These are phyloP conservation scores for Ormosia emarginata DNA, from an alignment of 306 rosid species.

Conservation along the genomic window DNA sequence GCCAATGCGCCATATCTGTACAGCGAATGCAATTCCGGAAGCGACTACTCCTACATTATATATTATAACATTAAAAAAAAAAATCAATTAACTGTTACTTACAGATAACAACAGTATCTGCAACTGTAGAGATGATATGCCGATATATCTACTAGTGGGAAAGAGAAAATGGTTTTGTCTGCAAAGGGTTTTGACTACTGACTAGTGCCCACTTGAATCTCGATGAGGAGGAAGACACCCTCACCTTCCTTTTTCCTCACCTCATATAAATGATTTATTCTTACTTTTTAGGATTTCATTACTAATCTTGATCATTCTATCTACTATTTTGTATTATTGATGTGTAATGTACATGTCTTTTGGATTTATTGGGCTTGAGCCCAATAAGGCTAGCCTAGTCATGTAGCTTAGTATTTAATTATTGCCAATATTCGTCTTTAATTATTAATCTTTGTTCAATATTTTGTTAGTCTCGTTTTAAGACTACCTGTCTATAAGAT, in stretches of 20 bases:
- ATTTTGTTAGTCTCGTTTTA: no score
- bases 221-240: background rate
- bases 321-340: background rate
- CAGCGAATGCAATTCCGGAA: background rate
- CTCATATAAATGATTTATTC: background rate
- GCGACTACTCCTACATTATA: background rate
- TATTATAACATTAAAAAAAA: no score
- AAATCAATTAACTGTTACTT: background rate
- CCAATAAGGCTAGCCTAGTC: background rate
- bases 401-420: background rate
- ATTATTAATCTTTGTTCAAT: background rate
- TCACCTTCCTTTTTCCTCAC: background rate
- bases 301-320: background rate
- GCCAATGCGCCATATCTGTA: background rate
- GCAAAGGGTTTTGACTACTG: background rate
- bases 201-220: background rate
- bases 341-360: background rate
- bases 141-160: background rate
- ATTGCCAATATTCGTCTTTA: background rate
- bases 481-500: no score
- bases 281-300: background rate
- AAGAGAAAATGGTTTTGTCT: background rate
- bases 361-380: background rate
- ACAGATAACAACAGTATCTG: background rate
- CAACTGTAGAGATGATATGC: background rate